Conservation (phyloP, 1,284 basidiomycete species). For the Bondarzewia mesenterica region DNA sequence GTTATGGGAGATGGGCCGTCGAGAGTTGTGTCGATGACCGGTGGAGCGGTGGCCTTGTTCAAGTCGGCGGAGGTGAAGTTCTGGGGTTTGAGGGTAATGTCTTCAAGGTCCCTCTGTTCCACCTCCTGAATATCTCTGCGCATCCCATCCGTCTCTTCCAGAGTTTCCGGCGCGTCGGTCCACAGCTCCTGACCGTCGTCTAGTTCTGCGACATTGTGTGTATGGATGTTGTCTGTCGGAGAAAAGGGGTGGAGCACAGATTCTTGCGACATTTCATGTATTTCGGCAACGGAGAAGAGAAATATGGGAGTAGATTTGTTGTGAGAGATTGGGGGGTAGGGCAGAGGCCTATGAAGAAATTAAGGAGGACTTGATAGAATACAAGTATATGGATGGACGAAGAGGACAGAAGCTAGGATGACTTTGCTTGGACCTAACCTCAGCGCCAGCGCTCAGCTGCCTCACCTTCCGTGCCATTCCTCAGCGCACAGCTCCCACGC, state of each 20-base stretch:
- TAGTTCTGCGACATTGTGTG: neutral
- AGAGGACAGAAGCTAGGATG: too few species aligned
- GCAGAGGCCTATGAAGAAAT: too few species aligned
- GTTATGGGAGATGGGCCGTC: constrained; percentile 22
- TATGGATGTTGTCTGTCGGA: neutral
- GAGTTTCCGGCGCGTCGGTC: constrained; percentile 29
- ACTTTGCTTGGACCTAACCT: too few species aligned
- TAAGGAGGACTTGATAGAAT: too few species aligned
- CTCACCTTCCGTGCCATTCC: too few species aligned
- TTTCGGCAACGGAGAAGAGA: too few species aligned
- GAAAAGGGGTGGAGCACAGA: constrained; percentile 7
- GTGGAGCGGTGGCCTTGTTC: constrained; percentile 26
- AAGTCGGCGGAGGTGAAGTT: constrained; percentile 26
- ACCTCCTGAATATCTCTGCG: constrained; percentile 24
- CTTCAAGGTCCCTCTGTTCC: constrained; percentile 17
- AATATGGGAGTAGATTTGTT: too few species aligned
- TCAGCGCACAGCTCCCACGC: too few species aligned
- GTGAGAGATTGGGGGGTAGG: too few species aligned
- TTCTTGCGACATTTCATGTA: constrained; percentile 10
- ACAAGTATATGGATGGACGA: too few species aligned
- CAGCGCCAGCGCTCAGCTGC: too few species aligned
- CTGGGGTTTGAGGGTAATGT: constrained; percentile 24
- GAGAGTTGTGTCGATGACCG: constrained; percentile 17
- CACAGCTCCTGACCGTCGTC: constrained; percentile 23
- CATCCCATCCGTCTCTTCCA: constrained; percentile 28